phyloP scores from a whole-genome alignment of 164 flowering plant genomes.

The Protea cynaroides region DNA sequence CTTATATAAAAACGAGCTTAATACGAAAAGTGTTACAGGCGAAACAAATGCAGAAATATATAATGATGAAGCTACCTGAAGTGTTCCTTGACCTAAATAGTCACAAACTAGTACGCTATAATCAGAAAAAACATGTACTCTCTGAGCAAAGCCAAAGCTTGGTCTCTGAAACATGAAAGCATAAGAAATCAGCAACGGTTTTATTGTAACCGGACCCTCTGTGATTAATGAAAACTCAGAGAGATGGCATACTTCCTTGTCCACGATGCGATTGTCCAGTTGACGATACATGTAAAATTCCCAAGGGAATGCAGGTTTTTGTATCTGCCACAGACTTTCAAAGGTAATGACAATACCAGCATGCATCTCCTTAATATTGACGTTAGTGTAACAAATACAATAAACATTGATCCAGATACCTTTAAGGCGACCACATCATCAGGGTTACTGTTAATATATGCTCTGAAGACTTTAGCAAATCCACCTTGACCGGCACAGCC shows the following conservation, averaged over 20 bases:
- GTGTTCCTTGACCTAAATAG: conserved; percentile 76
- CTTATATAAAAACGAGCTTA: background rate
- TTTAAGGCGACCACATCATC: conserved; percentile 86
- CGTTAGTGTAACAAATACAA: background rate
- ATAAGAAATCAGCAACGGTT: conserved; percentile 10
- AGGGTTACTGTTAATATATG: conserved; percentile 53
- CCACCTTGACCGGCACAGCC: conserved; percentile 96
- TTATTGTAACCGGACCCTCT: background rate
- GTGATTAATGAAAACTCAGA: background rate
- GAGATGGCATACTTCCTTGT: conserved; percentile 42
- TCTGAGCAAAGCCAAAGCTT: conserved; percentile 75
- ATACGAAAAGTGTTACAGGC: conserved; percentile 4
- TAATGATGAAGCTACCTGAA: conserved; percentile 47
- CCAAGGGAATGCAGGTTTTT: conserved; percentile 95
- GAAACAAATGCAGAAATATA: background rate
- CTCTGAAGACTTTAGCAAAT: conserved; percentile 89
- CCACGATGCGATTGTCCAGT: conserved; percentile 69
- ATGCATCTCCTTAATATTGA: background rate
- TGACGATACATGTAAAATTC: conserved; percentile 95
- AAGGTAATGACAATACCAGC: background rate
- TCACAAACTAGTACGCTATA: conserved; percentile 81
- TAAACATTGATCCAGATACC: conserved; percentile 29
- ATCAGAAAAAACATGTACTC: conserved; percentile 73
- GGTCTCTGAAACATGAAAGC: conserved; percentile 50
- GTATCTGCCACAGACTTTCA: conserved; percentile 50